Conservation (phyloP, 2,329 filamentous ascomycete species). For the Rhynchosporium secalis region DNA sequence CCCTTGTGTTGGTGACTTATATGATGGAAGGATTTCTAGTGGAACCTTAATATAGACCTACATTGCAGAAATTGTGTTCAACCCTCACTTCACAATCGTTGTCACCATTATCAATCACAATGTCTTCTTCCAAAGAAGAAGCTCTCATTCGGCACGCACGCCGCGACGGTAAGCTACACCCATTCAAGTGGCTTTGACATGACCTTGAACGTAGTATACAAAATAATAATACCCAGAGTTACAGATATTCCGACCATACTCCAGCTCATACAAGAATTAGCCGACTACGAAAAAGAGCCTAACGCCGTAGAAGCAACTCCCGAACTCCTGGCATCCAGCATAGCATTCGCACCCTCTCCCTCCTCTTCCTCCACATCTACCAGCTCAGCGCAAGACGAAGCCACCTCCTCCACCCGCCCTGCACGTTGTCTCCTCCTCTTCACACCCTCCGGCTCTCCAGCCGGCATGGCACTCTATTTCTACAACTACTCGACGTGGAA, state of each 20-base stretch:
- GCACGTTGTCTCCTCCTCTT: slow-evolving; percentile 75
- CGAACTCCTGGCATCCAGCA: slow-evolving; percentile 67
- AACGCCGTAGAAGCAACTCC: slow-evolving; percentile 72
- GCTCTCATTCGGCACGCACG: slow-evolving; percentile 56
- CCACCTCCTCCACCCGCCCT: slow-evolving; percentile 57
- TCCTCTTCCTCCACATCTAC: slow-evolving; percentile 38
- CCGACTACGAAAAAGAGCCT: slow-evolving; percentile 80
- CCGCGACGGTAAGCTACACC: slow-evolving; percentile 51
- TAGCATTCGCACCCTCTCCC: slow-evolving; percentile 69
- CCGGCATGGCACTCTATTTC: slow-evolving; percentile 87
- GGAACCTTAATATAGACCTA: too few relatives aligned
- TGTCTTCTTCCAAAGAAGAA: slow-evolving; percentile 30
- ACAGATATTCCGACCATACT: slow-evolving; percentile 82
- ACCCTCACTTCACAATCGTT: too few relatives aligned
- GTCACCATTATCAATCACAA: slow-evolving; percentile 12
- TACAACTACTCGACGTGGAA: slow-evolving; percentile 97
- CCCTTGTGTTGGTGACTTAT: slow-evolving; percentile 2
- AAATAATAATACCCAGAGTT: neutral
- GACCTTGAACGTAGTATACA: neutral
- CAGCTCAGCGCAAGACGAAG: slow-evolving; percentile 49
- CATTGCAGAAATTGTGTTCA: too few relatives aligned
- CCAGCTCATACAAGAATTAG: slow-evolving; percentile 78
- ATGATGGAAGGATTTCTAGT: too few relatives aligned
- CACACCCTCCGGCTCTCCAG: slow-evolving; percentile 48
- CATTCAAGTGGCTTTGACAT: neutral